These are phyloP conservation scores for Rhodotorula sp. DNA, from an alignment of 1,284 basidiomycete species.

Conservation along the genomic window DNA sequence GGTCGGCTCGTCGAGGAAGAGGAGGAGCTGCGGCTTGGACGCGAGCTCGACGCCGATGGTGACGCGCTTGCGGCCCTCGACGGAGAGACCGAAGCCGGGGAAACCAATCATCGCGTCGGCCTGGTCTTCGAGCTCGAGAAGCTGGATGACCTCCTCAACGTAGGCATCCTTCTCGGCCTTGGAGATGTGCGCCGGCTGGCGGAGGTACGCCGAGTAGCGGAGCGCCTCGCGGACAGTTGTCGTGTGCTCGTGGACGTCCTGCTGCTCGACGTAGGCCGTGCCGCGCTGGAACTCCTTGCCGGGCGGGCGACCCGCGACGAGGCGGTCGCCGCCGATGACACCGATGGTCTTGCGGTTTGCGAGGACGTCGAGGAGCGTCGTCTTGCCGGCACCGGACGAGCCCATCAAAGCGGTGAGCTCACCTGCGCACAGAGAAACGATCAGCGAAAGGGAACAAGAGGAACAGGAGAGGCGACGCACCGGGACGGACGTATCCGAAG, in stretches of 20 bases:
- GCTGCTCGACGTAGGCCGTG: constrained; percentile 53
- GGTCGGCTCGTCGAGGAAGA: constrained; percentile 75
- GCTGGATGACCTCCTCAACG: constrained; percentile 72
- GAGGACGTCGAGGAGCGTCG: constrained; percentile 67
- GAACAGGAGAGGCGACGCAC: too few species aligned
- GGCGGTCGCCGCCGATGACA: constrained; percentile 73
- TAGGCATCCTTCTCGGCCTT: constrained; percentile 74
- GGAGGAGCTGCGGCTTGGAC: constrained; percentile 69
- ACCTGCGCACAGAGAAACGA: constrained; percentile 46
- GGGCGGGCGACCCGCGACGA: constrained; percentile 73
- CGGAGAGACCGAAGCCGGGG: constrained; percentile 60
- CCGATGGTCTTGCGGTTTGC: constrained; percentile 78
- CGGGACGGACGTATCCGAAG: constrained; percentile 67
- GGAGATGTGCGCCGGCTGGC: constrained; percentile 70
- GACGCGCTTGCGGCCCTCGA: constrained; percentile 75
- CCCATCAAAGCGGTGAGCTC: constrained; percentile 74
- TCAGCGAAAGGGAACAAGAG: too few species aligned
- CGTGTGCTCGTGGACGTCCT: constrained; percentile 47
- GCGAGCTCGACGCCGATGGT: constrained; percentile 77
- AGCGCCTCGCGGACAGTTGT: constrained; percentile 76
- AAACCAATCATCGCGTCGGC: constrained; percentile 76
- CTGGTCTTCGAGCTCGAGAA: constrained; percentile 72
- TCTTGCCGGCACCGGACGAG: constrained; percentile 68
- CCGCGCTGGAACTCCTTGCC: constrained; percentile 74
- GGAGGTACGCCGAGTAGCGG: constrained; percentile 75